These are phyloP conservation scores for Vaccinium myrtillus DNA, from an alignment of 148 eudicot genomes.

Conservation along the genomic window DNA sequence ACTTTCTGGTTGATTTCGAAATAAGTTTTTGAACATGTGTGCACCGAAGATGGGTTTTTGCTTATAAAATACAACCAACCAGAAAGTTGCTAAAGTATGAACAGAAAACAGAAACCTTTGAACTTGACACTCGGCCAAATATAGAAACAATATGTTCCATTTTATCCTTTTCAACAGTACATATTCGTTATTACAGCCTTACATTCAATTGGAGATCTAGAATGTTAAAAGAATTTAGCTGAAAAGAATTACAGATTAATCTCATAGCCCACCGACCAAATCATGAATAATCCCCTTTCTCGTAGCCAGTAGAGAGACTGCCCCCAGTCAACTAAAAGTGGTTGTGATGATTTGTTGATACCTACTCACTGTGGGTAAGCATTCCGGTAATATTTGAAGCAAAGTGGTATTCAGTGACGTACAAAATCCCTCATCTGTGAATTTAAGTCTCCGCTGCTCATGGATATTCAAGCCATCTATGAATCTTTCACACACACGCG, in stretches of 20 bases:
- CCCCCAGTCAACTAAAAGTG: background rate
- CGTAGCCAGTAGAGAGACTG: background rate
- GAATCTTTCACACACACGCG: constrained; percentile 63
- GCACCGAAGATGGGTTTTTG: background rate
- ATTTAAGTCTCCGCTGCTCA: background rate
- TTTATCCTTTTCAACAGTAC: background rate
- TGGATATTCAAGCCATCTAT: constrained; percentile 22
- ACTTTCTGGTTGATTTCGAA: background rate
- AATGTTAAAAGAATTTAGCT: constrained; percentile 2
- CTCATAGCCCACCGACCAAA: background rate
- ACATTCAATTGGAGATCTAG: background rate
- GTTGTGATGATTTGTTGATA: background rate
- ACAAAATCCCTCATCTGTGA: background rate
- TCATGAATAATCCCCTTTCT: constrained; percentile 4
- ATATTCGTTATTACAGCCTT: background rate
- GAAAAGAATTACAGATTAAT: constrained; percentile 13
- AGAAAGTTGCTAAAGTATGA: background rate
- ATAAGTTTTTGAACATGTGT: background rate
- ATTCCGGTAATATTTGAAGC: background rate
- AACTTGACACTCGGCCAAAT: background rate
- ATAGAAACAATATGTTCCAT: background rate
- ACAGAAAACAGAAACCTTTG: background rate
- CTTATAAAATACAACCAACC: background rate
- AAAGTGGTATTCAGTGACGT: constrained; percentile 8
- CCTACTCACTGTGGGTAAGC: background rate